Percentiles rank a stretch among this genome's conserved stretches.
Evolutionary conservation across 331 rosid genomes (phyloP).

Genomic region (Telfairia occidentalis): DNA sequence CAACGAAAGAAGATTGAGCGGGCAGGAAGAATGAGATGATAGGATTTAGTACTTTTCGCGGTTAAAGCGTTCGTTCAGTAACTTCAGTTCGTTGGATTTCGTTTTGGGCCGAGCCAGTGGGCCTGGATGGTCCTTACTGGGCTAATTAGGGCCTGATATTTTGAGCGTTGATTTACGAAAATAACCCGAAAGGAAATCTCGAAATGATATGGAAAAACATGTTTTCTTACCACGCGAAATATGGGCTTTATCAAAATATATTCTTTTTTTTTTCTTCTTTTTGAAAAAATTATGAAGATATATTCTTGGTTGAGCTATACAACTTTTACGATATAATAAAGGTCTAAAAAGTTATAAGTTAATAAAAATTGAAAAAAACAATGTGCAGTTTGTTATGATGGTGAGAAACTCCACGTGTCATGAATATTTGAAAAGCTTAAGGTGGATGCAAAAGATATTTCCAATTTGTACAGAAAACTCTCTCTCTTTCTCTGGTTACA

Average conservation of each 20-base stretch:
- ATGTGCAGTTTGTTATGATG: background rate
- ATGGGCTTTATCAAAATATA: no score
- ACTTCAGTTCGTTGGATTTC: background rate
- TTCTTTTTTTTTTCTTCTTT: no score
- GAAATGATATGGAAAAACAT: no score
- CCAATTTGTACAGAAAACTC: background rate
- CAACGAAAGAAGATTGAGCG: constrained; percentile 9
- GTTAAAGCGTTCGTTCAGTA: background rate
- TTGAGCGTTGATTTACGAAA: background rate
- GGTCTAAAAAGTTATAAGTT: no score
- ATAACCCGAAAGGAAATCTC: background rate
- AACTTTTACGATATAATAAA: no score
- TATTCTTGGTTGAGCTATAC: no score
- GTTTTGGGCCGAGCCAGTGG: background rate
- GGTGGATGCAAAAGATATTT: background rate
- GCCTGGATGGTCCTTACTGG: background rate
- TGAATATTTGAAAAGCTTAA: background rate
- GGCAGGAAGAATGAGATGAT: background rate
- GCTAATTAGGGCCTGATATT: background rate
- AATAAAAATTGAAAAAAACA: no score
- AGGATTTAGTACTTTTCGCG: constrained; percentile 5
- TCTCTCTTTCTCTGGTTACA: background rate
- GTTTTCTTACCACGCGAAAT: no score
- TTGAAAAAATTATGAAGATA: no score
- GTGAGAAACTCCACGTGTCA: background rate